A percentile compares a stretch with the other conserved stretches of the same genome.
Evolutionary conservation across 441 rosid species (phyloP).

Genomic region (Daphne laureola): DNA sequence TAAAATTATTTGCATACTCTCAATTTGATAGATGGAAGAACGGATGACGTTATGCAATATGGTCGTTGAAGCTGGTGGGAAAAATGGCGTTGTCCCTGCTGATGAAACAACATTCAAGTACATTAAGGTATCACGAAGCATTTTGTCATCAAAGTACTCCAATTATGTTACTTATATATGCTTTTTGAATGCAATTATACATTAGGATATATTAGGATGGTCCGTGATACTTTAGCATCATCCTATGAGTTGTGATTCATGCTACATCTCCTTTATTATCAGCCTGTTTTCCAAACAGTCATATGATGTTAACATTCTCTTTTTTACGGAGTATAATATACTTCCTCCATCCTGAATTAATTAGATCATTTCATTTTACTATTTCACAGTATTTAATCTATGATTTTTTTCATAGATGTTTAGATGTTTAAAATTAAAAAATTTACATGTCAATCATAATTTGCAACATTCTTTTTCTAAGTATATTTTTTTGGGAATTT

Average conservation of each 20-base stretch:
- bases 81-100: constrained; percentile 91
- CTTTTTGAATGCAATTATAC: neutral
- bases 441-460: too few species aligned
- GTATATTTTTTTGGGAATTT: too few species aligned
- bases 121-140: constrained; percentile 48
- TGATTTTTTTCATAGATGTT: too few species aligned
- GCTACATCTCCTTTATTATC: constrained; percentile 5
- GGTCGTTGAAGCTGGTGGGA: constrained; percentile 99
- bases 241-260: neutral
- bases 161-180: neutral
- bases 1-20: constrained; percentile 10
- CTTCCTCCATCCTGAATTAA: too few species aligned
- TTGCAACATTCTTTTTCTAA: too few species aligned
- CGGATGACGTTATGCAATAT: constrained; percentile 95
- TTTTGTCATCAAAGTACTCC: constrained; percentile 6
- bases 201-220: too few species aligned
- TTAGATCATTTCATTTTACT: too few species aligned
- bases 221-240: neutral
- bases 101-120: constrained; percentile 84
- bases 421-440: too few species aligned
- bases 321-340: too few species aligned
- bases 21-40: constrained; percentile 78
- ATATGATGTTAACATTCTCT: constrained; percentile 12
- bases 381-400: too few species aligned
- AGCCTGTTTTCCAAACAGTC: constrained; percentile 5